A percentile compares a stretch with the other conserved stretches of the same genome.
Conservation (phyloP, 2,329 filamentous ascomycete species). For the Ceratocystis diversiconidia region DNA sequence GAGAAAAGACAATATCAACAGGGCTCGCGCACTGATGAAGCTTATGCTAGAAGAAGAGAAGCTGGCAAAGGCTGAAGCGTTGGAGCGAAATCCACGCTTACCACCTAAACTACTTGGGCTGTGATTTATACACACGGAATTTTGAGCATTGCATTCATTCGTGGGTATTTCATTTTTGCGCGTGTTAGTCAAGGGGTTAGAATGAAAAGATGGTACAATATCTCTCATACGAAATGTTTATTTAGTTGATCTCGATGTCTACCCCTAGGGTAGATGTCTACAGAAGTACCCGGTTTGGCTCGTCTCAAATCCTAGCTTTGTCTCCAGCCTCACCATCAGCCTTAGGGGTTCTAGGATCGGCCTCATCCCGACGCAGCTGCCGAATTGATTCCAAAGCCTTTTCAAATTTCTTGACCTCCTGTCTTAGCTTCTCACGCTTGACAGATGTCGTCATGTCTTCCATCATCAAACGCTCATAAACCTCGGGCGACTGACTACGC, state of each 20-base stretch:
- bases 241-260: neutral
- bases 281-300: neutral
- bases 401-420: constrained; percentile 33
- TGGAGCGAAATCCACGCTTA: constrained; percentile 12
- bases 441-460: constrained; percentile 33
- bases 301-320: neutral
- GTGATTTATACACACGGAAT: neutral
- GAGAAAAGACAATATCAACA: constrained; percentile 29
- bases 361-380: constrained; percentile 28
- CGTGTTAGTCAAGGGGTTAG: neutral
- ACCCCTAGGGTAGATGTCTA: neutral
- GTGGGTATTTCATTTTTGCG: neutral
- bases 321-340: neutral
- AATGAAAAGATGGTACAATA: neutral
- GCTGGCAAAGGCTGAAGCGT: constrained; percentile 24
- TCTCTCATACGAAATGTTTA: neutral
- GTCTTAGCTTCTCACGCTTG: constrained; percentile 30
- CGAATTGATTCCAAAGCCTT: constrained; percentile 34
- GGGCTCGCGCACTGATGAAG: constrained; percentile 29
- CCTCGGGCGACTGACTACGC: neutral
- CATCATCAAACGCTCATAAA: constrained; percentile 30
- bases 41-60: constrained; percentile 30
- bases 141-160: neutral
- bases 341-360: neutral
- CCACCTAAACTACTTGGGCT: constrained; percentile 12